Conservation (phyloP, 2,329 filamentous ascomycete species). For the Diaporthe citriasiana region DNA sequence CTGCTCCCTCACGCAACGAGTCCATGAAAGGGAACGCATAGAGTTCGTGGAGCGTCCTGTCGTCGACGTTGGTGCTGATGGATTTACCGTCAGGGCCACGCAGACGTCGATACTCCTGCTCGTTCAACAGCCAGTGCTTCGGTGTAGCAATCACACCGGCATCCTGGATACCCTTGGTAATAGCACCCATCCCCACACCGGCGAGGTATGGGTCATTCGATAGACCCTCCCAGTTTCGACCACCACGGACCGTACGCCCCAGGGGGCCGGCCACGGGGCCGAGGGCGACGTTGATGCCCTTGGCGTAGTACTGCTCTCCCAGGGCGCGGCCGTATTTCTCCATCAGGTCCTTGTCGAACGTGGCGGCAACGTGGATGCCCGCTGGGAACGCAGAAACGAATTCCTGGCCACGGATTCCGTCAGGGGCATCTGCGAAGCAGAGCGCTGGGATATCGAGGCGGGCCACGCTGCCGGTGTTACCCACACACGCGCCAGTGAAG, state of each 20-base stretch:
- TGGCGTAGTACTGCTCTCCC: conserved; percentile 76
- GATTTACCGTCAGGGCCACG: conserved; percentile 65
- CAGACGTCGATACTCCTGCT: conserved; percentile 54
- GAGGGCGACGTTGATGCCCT: conserved; percentile 79
- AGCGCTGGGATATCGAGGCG: conserved; percentile 59
- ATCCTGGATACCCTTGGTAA: conserved; percentile 78
- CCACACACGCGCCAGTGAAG: conserved; percentile 50
- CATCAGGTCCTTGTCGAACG: conserved; percentile 77
- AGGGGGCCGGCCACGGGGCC: conserved; percentile 71
- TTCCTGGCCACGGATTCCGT: conserved; percentile 52
- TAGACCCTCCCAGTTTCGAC: conserved; percentile 71
- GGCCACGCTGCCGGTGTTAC: conserved; percentile 48
- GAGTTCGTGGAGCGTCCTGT: conserved; percentile 57
- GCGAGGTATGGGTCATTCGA: conserved; percentile 72
- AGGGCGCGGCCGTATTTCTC: conserved; percentile 76
- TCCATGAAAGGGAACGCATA: conserved; percentile 56
- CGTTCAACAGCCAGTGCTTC: conserved; percentile 76
- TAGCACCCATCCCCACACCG: conserved; percentile 60
- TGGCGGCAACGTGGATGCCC: conserved; percentile 77
- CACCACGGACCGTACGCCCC: conserved; percentile 73
- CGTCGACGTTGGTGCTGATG: conserved; percentile 56
- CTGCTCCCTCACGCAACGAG: conserved; percentile 37
- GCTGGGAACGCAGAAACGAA: conserved; percentile 69
- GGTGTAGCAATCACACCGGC: conserved; percentile 79
- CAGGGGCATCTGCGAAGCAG: conserved; percentile 60